Evolutionary conservation across 2,329 filamentous ascomycete species (phyloP).

Genomic region (Fusarium bactridioides): DNA sequence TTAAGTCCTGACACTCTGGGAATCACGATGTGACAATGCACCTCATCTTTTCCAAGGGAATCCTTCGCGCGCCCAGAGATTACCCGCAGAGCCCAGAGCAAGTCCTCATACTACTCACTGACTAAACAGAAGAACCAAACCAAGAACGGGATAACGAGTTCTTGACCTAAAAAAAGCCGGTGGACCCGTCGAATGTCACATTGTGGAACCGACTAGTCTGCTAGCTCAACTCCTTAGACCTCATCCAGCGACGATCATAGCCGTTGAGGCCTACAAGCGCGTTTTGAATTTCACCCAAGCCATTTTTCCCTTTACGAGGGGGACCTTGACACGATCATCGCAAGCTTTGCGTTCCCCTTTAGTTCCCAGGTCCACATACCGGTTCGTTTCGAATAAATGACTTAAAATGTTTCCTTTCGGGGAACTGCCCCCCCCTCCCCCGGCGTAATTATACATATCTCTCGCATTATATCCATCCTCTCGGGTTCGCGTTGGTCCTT

Average conservation of each 20-base stretch:
- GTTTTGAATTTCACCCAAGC: not conserved
- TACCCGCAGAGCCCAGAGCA: not conserved
- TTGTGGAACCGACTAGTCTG: not conserved
- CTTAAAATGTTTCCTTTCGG: not conserved
- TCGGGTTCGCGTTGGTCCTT: slow-evolving; percentile 7
- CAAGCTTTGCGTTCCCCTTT: not conserved
- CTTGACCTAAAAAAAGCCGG: not conserved
- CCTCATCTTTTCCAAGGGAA: not conserved
- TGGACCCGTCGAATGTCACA: not conserved
- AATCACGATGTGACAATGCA: not conserved
- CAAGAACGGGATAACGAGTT: not conserved
- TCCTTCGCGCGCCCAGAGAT: not conserved
- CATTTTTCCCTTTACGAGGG: not conserved
- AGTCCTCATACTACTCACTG: not conserved
- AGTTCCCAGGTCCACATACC: not conserved
- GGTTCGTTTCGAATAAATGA: not conserved
- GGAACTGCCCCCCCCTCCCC: not conserved
- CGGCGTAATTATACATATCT: slow-evolving; percentile 18
- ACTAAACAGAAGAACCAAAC: not conserved
- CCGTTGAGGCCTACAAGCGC: not conserved
- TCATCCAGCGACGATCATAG: not conserved
- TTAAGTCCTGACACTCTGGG: not conserved
- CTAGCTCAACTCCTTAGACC: not conserved
- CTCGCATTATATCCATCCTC: not conserved
- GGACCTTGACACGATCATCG: not conserved